These are phyloP conservation scores for Amanita muscaria DNA, from an alignment of 768 basidiomycete genomes.

Conservation along the genomic window DNA sequence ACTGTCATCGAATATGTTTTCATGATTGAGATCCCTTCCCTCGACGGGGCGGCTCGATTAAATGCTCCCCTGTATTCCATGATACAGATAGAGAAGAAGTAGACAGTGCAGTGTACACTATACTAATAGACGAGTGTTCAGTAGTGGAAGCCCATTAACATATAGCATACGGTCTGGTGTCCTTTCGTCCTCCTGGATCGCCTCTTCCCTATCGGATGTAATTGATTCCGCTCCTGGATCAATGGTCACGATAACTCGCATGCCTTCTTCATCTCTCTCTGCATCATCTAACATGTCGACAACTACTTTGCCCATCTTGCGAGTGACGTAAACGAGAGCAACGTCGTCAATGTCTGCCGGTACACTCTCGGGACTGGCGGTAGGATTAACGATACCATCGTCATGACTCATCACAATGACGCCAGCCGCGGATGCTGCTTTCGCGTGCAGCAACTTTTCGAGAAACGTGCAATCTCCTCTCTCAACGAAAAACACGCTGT, in stretches of 20 bases:
- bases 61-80: conserved; percentile 87
- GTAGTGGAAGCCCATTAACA: conserved; percentile 66
- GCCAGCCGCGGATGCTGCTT: conserved; percentile 63
- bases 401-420: conserved; percentile 68
- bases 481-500: conserved; percentile 50
- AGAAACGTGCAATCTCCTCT: conserved; percentile 87
- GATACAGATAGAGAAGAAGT: conserved; percentile 61
- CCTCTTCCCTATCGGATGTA: conserved; percentile 18
- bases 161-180: conserved; percentile 48
- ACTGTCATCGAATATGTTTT: conserved; percentile 90
- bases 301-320: conserved; percentile 43
- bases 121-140: conserved; percentile 65
- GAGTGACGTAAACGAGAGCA: conserved; percentile 50
- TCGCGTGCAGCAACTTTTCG: conserved; percentile 68
- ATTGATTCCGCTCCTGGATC: conserved; percentile 28
- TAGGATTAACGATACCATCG: conserved; percentile 55
- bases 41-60: conserved; percentile 69
- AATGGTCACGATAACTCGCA: conserved; percentile 44
- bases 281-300: conserved; percentile 46
- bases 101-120: conserved; percentile 25
- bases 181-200: conserved; percentile 17
- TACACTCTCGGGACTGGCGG: conserved; percentile 49
- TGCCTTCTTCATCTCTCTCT: conserved; percentile 35
- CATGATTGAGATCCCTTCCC: conserved; percentile 74
- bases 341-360: conserved; percentile 44